Base-by-base conservation (phyloP, 1,284 basidiomycete genomes). In the Leccinum pallidistipes region DNA sequence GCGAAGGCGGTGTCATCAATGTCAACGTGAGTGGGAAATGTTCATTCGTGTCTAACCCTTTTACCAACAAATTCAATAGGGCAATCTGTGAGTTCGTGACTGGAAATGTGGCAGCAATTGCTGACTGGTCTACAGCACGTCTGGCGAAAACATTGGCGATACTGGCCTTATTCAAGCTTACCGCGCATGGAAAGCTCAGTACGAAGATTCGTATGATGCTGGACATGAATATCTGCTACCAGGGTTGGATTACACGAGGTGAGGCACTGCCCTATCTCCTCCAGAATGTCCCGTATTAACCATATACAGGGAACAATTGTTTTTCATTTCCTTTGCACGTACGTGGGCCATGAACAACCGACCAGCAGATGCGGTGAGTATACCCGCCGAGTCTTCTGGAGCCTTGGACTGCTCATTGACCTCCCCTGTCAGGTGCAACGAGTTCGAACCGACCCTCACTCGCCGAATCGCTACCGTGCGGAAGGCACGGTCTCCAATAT, bases 81-180 rank as follows among this genome's bases (percentile, higher is more conserved):
- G 86, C 64, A 94, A 88, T 74, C 78, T 86, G 90, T 91, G 68
- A 63, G 88, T 69, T 58, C 9, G 18, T 10, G 3, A 6, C 10
- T 10, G 6, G 34, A 36, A 10, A 31, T 55, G 11, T 14, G 18
- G 34, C 32, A 3, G 16, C 36, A 32, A 16, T 45, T 5, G 9
- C 53, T 71, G 27, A 66, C 45, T 63, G 57, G 14, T 32, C 43
- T 61, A 31, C 61, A 88, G 88, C 59, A 95, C 92, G 1, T 92
- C 92, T 18, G 92, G 92, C 12, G 94, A 95, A 77, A 94, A 95
- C 70, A 94, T 96, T 64, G 94, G 90, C 34, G 94, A 97, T 72
- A 87, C 86, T 3, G 94, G 92, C 36, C 80, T 96, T 40, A 88
- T 94, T 38, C 92, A 94, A 73, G 86, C 92, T 0, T 93, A 87